phyloP scores from a whole-genome alignment of 2,329 filamentous ascomycete species.

The Ascochyta viciae-villosae region DNA sequence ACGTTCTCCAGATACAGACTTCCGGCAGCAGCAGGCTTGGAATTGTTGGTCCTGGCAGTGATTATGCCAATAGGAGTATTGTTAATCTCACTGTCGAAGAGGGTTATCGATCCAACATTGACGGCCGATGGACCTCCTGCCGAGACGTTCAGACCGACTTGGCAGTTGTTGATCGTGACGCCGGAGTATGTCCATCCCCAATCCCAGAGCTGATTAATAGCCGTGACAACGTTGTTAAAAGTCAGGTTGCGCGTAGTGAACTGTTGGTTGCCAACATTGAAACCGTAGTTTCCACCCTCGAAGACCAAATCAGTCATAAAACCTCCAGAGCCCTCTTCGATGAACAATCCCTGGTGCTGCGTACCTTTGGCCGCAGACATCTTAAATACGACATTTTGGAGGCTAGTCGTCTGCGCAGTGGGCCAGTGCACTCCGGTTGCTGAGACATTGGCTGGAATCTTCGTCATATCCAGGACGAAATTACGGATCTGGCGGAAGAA shows the following conservation, averaged over 20 bases:
- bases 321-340: slow-evolving; percentile 54
- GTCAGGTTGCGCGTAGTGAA: slow-evolving; percentile 65
- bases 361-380: slow-evolving; percentile 55
- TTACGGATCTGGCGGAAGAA: slow-evolving; percentile 73
- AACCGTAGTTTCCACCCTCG: slow-evolving; percentile 52
- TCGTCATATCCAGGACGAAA: slow-evolving; percentile 66
- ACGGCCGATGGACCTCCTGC: slow-evolving; percentile 46
- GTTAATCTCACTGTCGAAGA: slow-evolving; percentile 64
- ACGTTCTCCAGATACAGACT: slow-evolving; percentile 65
- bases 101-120: slow-evolving; percentile 61
- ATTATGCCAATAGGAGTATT: slow-evolving; percentile 60
- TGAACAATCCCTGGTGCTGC: slow-evolving; percentile 55
- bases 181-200: slow-evolving; percentile 66
- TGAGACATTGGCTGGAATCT: slow-evolving; percentile 54
- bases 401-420: slow-evolving; percentile 54
- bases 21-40: slow-evolving; percentile 55
- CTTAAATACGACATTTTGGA: slow-evolving; percentile 55
- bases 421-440: slow-evolving; percentile 58
- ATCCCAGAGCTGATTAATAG: slow-evolving; percentile 65
- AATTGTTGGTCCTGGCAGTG: slow-evolving; percentile 54
- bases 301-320: slow-evolving; percentile 57
- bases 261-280: slow-evolving; percentile 56
- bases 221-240: slow-evolving; percentile 60
- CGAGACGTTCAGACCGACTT: slow-evolving; percentile 60
- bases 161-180: slow-evolving; percentile 61